phyloP scores from a whole-genome alignment of 2,329 filamentous ascomycete genomes.

The Pseudopithomyces maydicus region DNA sequence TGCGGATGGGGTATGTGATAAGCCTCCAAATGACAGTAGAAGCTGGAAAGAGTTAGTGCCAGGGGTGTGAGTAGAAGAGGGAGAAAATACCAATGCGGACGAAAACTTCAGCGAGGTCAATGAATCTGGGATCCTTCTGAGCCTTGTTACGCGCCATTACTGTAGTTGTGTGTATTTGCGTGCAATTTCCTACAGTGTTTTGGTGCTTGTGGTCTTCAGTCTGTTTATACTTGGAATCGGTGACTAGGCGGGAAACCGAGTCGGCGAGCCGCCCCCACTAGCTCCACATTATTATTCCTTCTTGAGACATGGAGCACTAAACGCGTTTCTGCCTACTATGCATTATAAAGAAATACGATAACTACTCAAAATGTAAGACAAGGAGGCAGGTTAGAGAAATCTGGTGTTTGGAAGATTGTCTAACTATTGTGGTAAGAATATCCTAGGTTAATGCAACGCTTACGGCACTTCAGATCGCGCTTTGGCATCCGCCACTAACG shows the following conservation, averaged over 20 bases:
- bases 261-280: background rate
- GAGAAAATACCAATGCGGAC: background rate
- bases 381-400: background rate
- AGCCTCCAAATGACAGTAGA: conserved; percentile 13
- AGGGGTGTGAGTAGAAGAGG: background rate
- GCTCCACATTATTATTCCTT: too few relatives aligned
- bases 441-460: background rate
- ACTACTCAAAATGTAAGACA: too few relatives aligned
- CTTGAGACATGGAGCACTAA: too few relatives aligned
- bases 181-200: background rate
- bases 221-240: background rate
- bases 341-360: too few relatives aligned
- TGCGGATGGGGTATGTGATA: conserved; percentile 25
- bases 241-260: background rate
- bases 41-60: conserved; percentile 8
- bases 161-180: background rate
- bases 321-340: too few relatives aligned
- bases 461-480: background rate
- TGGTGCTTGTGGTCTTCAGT: background rate
- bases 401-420: background rate
- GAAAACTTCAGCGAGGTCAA: background rate
- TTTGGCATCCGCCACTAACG: background rate
- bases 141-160: background rate
- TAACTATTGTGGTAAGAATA: conserved; percentile 4
- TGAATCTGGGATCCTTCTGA: background rate